Conservation (phyloP, 768 basidiomycete species). For the Collybia sordida region DNA sequence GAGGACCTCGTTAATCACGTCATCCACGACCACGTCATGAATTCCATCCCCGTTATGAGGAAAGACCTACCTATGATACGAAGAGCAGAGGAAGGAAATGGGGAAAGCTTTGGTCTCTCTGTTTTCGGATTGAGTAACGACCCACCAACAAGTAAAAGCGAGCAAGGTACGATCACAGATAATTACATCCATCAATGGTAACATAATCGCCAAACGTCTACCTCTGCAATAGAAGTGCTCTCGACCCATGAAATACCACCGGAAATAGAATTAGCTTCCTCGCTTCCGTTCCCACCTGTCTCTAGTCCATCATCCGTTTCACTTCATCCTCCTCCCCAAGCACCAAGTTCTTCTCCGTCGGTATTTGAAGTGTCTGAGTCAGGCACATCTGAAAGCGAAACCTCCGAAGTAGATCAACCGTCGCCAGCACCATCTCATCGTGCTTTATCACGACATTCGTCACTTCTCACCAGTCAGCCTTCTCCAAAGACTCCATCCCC, state of each 20-base stretch:
- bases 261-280: conserved; percentile 19
- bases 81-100: conserved; percentile 44
- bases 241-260: not conserved
- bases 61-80: conserved; percentile 42
- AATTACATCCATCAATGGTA: not conserved
- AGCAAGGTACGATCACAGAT: too few species aligned
- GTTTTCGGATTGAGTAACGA: conserved; percentile 4
- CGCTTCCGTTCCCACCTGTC: conserved; percentile 32
- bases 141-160: too few species aligned
- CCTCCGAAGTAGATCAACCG: not conserved
- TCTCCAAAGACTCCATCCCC: conserved; percentile 9
- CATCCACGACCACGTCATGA: conserved; percentile 43
- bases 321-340: conserved; percentile 3
- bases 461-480: not conserved
- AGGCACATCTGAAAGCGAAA: not conserved
- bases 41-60: conserved; percentile 40
- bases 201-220: not conserved
- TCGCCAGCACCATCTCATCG: not conserved
- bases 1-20: conserved; percentile 46
- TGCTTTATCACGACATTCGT: not conserved
- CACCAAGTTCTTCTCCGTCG: not conserved
- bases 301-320: conserved; percentile 25
- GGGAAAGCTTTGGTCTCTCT: conserved; percentile 33
- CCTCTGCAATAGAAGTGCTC: not conserved
- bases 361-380: not conserved